Evolutionary conservation across 495 filamentous ascomycete species (phyloP), one percentile per base, ranked within the genome.

Genomic region (Amniculicola lignicola): DNA sequence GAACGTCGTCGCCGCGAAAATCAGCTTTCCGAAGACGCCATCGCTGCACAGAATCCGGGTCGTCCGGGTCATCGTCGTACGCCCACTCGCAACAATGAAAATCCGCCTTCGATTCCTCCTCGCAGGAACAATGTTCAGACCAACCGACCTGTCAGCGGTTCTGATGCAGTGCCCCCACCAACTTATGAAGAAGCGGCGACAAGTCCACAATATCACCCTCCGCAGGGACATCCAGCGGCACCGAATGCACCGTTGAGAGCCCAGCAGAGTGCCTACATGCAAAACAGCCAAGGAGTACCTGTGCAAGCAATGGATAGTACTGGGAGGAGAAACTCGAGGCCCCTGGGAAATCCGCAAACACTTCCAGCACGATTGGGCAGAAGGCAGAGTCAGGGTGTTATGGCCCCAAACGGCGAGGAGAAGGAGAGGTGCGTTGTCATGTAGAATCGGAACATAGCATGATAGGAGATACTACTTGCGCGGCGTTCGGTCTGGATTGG

Each of bases 151-250:
- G 63, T 42, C 57, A 58, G 41, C 61, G n/a, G n/a, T n/a, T n/a
- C n/a, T n/a, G 61, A 44, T 58, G 49, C 84, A 41, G 82, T 78
- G 0, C 83, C 86, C 2, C 89, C 88, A 10, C 89, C 89, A 4
- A 83, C 80, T 12, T 95, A 95, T 66, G 89, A 93, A 70, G 86
- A 91, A 73, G 85, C 87, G 6, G 79, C 86, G 0, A 80, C 76
- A 25, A 76, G 77, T 42, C 77, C 75, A 5, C 77, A 78, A 4
- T 90, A 89, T 57, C 71, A 82, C 10, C 83, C 85, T 3, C 83
- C 86, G 0, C 66, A 70, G 18, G 74, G 79, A 15, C 79, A 82
- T 53, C 80, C 86, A 0, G 75, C 73, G 23, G 75, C 77, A 63
- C 76, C 81, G 31, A 63, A 63, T n/a, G 75, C 75, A 46, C 74